Base-by-base conservation (phyloP, 495 filamentous ascomycete species). In the Hyaloscypha hepaticicola region DNA sequence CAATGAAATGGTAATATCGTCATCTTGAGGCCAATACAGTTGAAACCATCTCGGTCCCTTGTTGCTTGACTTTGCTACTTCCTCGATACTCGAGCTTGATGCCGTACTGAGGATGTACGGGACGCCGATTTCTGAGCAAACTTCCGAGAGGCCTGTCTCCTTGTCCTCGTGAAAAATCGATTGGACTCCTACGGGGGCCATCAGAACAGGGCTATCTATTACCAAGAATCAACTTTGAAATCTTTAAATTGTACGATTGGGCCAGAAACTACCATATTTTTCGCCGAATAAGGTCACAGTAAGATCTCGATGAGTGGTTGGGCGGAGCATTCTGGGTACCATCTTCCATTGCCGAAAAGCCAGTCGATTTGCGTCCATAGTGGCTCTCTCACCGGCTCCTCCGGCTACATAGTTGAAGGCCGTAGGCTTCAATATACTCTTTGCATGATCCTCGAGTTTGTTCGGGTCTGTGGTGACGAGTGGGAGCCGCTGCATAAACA, bases 281-380 rank as follows among this genome's bases (percentile, higher is more conserved):
- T 84, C 75, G 9, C 83, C 86, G 58, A 90, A 88, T 2, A 90
- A 71, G 33, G 80, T 77, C 33, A 85, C 76, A 25, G 73, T 78
- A 9, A 88, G 70, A 65, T 87, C 80, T 50, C 84, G 78, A 26
- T 72, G 73, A 11, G 69, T 63, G 11, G 72, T 78, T 8, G 72
- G 70, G 26, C 75, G 69, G 50, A 81, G 70, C 55, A 57, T 56
- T 34, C 60, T 48, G 33, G 79, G 79, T 34, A 82, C 70, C 9
- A 86, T 72, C 74, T 86, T 86, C 85, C 85, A 88, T 68, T 88
- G 85, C 14, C 83, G 76, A 71, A 90, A 88, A 11, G 86, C 84
- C 27, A 86, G 72, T 2, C 85, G 79, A 70, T 89, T 90, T 51
- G 83, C 83, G 60, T 86, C 82, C 83, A 88, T 84, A 0, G 86